These are phyloP conservation scores for Medicago lupulina DNA, from an alignment of 306 rosid genomes.

Conservation along the genomic window DNA sequence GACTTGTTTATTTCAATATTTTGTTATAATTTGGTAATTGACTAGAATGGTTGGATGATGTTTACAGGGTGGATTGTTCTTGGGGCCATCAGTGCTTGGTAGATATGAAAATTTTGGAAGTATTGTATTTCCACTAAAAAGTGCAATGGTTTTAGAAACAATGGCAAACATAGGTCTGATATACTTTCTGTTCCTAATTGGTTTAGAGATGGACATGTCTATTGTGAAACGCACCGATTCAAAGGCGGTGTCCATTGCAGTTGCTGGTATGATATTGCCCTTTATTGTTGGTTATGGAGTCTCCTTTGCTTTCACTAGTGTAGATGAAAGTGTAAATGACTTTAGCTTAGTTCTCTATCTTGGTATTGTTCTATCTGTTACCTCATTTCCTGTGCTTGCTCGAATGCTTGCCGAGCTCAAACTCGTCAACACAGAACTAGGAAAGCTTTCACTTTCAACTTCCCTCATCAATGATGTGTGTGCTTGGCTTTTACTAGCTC, in stretches of 20 bases:
- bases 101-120: constrained; percentile 45
- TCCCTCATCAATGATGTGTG: constrained; percentile 75
- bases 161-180: constrained; percentile 85
- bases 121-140: constrained; percentile 65
- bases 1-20: constrained; percentile 3
- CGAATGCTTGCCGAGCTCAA: constrained; percentile 82
- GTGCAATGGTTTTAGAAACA: constrained; percentile 82
- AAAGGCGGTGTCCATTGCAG: constrained; percentile 59
- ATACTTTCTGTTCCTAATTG: constrained; percentile 78
- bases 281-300: constrained; percentile 53
- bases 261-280: constrained; percentile 80
- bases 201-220: constrained; percentile 83
- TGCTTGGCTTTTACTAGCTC: constrained; percentile 73
- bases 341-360: constrained; percentile 61
- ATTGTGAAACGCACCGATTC: constrained; percentile 62
- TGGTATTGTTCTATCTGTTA: constrained; percentile 72
- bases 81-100: constrained; percentile 87
- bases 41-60: neutral
- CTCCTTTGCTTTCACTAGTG: constrained; percentile 41
- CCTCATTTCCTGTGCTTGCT: constrained; percentile 85
- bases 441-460: constrained; percentile 70
- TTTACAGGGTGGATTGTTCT: constrained; percentile 76
- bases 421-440: constrained; percentile 75
- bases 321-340: neutral
- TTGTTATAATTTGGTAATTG: neutral